Base-by-base conservation (phyloP, 257 asterid species). In the Penstemon newberryi region DNA sequence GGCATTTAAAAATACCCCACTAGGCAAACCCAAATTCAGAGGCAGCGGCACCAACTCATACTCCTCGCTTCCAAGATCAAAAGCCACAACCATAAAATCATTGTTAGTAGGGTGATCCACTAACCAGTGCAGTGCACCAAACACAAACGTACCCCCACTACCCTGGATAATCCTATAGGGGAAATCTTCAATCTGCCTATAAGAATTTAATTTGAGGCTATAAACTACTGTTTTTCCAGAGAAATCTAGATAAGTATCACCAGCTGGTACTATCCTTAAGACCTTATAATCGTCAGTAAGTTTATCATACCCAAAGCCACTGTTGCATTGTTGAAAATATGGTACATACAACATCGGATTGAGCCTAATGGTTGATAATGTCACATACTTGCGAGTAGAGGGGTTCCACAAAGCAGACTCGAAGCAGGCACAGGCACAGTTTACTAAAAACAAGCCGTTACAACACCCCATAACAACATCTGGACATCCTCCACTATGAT, bases 11-110 rank as follows among this genome's bases (percentile, higher is more conserved):
- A 1, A 15, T 10, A 49, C 15, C n/a, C 4, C 6, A 49, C 0
- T 3, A 4, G 54, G 15, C 13, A 9, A n/a, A 10, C n/a, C 19
- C 4, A 12, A 15, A 49, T 2, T n/a, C 18, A 10, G 1, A 49
- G 54, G 54, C 15, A 49, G 54, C n/a, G 54, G 54, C 54, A 49
- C 54, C 54, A 49, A 5, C 11, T 12, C 54, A 10, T 49, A 49
- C 54, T 49, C 15, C 54, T 49, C 54, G 54, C 54, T 49, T 6
- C 15, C 54, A 49, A 49, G 54, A 49, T 49, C 54, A 49, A 49
- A 49, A 12, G 54, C 18, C 18, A 49, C 54, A 49, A 49, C n/a
- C 54, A 49, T 49, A 49, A 3, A 10, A 12, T 10, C 18, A 3
- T 11, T 4, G 18, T 10, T 13, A 3, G 54, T 9, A 49, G 54